Evolutionary conservation across 2,329 filamentous ascomycete genomes (phyloP).

Genomic region (Aspergillus oerlinghausenensis): DNA sequence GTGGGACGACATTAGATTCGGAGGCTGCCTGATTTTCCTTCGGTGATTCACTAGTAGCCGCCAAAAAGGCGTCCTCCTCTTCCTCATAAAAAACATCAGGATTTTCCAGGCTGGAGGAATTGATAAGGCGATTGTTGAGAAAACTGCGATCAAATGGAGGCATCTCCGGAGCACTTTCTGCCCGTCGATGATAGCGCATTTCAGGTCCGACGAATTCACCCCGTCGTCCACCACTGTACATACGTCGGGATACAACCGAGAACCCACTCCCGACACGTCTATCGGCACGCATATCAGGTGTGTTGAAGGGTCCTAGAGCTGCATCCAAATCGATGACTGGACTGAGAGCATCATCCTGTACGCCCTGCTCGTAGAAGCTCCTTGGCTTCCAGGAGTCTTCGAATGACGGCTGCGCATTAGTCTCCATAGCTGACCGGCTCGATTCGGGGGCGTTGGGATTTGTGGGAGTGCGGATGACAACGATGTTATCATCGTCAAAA

Average conservation of each 20-base stretch:
- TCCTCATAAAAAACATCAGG: conserved; percentile 49
- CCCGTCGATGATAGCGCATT: conserved; percentile 47
- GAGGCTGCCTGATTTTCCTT: conserved; percentile 13
- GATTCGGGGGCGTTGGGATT: conserved; percentile 30
- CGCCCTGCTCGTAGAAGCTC: conserved; percentile 41
- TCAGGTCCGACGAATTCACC: conserved; percentile 45
- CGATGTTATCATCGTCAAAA: conserved; percentile 48
- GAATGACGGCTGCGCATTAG: conserved; percentile 18
- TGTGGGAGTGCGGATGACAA: conserved; percentile 43
- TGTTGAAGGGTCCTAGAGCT: conserved; percentile 87
- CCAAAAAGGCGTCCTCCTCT: conserved; percentile 47
- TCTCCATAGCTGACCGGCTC: conserved; percentile 15
- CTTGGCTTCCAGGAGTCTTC: conserved; percentile 41
- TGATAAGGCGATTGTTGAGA: conserved; percentile 36
- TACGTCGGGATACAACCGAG: conserved; percentile 38
- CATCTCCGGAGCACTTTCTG: conserved; percentile 48
- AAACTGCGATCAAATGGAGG: conserved; percentile 43
- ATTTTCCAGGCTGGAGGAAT: conserved; percentile 35
- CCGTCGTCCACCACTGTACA: conserved; percentile 47
- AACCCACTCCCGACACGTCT: conserved; percentile 33
- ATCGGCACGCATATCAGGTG: conserved; percentile 44
- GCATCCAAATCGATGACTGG: conserved; percentile 92
- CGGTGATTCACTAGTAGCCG: conserved; percentile 33
- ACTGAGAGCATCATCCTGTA: conserved; percentile 62
- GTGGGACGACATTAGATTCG: conserved; percentile 1